These are phyloP conservation scores for Cytospora leucostoma DNA, from an alignment of 2,329 filamentous ascomycete species.

Conservation along the genomic window DNA sequence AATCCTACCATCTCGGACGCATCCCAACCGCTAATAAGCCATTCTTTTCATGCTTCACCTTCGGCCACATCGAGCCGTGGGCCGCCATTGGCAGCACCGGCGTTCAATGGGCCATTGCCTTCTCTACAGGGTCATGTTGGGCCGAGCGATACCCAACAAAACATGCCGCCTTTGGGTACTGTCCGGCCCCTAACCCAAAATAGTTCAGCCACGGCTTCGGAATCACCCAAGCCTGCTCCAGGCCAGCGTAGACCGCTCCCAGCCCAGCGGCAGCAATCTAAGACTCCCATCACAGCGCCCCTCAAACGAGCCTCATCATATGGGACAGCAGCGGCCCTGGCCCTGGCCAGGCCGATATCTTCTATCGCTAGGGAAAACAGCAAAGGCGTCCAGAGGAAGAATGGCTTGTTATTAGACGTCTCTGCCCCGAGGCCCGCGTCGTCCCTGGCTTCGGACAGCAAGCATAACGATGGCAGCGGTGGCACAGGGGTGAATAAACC, in stretches of 20 bases:
- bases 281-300: neutral
- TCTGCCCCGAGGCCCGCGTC: neutral
- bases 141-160: neutral
- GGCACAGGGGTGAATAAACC: constrained; percentile 6
- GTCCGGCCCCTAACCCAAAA: neutral
- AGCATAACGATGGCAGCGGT: neutral
- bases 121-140: neutral
- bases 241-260: neutral
- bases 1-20: neutral
- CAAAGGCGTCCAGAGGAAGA: neutral
- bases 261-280: neutral
- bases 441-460: neutral
- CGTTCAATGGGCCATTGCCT: neutral
- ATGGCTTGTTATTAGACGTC: neutral
- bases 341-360: neutral
- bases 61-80: neutral
- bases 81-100: neutral
- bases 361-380: neutral
- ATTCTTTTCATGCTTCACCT: neutral
- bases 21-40: neutral
- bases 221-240: neutral
- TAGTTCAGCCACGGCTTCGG: neutral
- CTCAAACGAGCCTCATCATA: no score
- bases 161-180: neutral
- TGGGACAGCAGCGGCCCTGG: neutral